These are phyloP conservation scores for Magnolia sinica DNA, from an alignment of 164 flowering plant species.

Conservation along the genomic window DNA sequence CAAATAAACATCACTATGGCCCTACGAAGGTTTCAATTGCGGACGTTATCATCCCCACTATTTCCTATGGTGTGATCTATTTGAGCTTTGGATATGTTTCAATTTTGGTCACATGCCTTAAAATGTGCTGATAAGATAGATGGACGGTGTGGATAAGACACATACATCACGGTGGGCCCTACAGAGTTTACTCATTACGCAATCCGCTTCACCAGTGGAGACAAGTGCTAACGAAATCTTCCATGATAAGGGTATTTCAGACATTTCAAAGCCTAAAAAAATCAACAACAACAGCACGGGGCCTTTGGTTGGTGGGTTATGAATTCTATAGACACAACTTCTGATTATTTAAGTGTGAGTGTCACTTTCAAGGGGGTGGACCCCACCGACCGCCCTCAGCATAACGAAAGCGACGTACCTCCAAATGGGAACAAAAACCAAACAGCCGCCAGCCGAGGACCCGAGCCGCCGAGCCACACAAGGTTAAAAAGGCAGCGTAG, in stretches of 20 bases:
- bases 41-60: too few relatives aligned
- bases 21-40: too few relatives aligned
- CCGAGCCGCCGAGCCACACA: background rate
- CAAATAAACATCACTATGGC: too few relatives aligned
- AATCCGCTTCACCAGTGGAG: too few relatives aligned
- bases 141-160: too few relatives aligned
- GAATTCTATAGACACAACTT: background rate
- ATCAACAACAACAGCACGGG: constrained; percentile 7
- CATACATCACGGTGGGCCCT: too few relatives aligned
- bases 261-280: background rate
- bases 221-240: too few relatives aligned
- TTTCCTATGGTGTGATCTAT: too few relatives aligned
- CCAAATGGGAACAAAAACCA: constrained; percentile 25
- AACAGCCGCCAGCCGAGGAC: background rate
- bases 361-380: constrained; percentile 12
- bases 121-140: too few relatives aligned
- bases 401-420: constrained; percentile 34
- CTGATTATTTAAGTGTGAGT: background rate
- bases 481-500: background rate
- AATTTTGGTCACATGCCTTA: too few relatives aligned
- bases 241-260: constrained; percentile 9
- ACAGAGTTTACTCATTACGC: too few relatives aligned
- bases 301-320: constrained; percentile 38
- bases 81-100: too few relatives aligned
- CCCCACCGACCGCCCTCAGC: constrained; percentile 40